These are phyloP conservation scores for Amanita pallidorosea DNA, from an alignment of 768 basidiomycete genomes.

Conservation along the genomic window DNA sequence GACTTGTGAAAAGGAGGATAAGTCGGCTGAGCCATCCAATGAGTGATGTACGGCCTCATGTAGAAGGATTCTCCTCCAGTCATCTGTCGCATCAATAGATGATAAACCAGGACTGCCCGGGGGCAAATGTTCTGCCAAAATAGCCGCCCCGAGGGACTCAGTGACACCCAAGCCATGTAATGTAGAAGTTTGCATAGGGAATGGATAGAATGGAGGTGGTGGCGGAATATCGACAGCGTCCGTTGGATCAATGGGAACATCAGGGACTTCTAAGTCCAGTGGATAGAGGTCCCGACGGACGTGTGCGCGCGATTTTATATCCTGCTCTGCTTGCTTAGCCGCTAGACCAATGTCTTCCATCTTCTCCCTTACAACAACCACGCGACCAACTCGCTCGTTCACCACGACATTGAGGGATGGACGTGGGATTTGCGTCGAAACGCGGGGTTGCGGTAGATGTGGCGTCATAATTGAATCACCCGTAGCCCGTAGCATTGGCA, in stretches of 20 bases:
- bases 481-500: slow-evolving; percentile 50
- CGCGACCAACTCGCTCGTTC: slow-evolving; percentile 40
- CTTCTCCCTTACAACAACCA: slow-evolving; percentile 78
- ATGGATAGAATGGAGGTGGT: slow-evolving; percentile 56
- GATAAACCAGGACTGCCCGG: slow-evolving; percentile 53
- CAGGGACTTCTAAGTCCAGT: slow-evolving; percentile 26
- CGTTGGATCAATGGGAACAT: slow-evolving; percentile 71
- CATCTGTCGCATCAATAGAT: slow-evolving; percentile 36
- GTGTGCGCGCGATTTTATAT: slow-evolving; percentile 44
- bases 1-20: slow-evolving; percentile 34
- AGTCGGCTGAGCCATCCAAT: slow-evolving; percentile 41
- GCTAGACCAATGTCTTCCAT: slow-evolving; percentile 62
- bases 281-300: slow-evolving; percentile 34
- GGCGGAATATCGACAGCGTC: slow-evolving; percentile 74
- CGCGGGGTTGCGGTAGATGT: slow-evolving; percentile 23
- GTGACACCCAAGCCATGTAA: slow-evolving; percentile 62
- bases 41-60: slow-evolving; percentile 75
- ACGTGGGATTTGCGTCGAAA: slow-evolving; percentile 26
- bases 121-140: slow-evolving; percentile 66
- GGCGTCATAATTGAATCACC: slow-evolving; percentile 50
- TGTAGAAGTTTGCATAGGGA: slow-evolving; percentile 68
- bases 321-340: slow-evolving; percentile 66
- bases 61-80: slow-evolving; percentile 70
- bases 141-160: slow-evolving; percentile 65
- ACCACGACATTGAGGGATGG: slow-evolving; percentile 20